Percentiles rank a stretch among this genome's conserved stretches.
These are phyloP conservation scores for Phytopythium ostracodes DNA, from an alignment of 352 stramenopile species.

Conservation along the genomic window DNA sequence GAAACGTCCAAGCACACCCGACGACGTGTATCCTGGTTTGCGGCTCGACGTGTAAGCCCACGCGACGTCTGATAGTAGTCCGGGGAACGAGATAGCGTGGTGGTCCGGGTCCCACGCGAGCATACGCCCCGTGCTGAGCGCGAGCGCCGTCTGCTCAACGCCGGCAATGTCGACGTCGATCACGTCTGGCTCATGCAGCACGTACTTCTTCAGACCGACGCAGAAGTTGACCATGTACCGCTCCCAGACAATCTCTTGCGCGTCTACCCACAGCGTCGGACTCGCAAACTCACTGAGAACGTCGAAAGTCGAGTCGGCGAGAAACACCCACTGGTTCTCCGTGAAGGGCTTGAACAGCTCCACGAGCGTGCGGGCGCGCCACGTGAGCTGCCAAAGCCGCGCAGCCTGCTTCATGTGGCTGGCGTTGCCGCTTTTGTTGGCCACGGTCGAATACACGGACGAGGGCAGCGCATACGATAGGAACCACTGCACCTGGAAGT, in stretches of 20 bases:
- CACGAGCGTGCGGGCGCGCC: constrained; percentile 67
- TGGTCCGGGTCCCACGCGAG: constrained; percentile 87
- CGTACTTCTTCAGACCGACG: constrained; percentile 78
- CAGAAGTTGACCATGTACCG: constrained; percentile 86
- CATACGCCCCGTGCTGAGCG: constrained; percentile 74
- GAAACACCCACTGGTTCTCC: constrained; percentile 83
- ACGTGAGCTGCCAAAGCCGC: constrained; percentile 70
- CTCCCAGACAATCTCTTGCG: constrained; percentile 75
- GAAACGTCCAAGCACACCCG: constrained; percentile 71
- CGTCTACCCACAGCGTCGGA: constrained; percentile 60
- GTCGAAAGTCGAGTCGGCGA: constrained; percentile 42
- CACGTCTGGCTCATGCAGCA: constrained; percentile 70
- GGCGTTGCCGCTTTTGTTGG: constrained; percentile 55
- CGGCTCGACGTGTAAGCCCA: constrained; percentile 88
- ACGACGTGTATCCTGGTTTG: constrained; percentile 85
- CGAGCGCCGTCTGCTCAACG: constrained; percentile 78
- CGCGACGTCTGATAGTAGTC: constrained; percentile 79
- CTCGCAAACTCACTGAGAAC: constrained; percentile 24
- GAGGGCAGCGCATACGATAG: constrained; percentile 74
- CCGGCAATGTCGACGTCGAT: constrained; percentile 80
- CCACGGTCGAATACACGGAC: constrained; percentile 73
- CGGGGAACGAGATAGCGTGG: constrained; percentile 84
- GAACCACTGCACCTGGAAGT: constrained; percentile 85
- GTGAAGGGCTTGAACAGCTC: constrained; percentile 87
- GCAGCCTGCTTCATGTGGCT: constrained; percentile 68